These are phyloP conservation scores for Myxozyma melibiosi DNA, from an alignment of 805 yeast species.

Conservation along the genomic window DNA sequence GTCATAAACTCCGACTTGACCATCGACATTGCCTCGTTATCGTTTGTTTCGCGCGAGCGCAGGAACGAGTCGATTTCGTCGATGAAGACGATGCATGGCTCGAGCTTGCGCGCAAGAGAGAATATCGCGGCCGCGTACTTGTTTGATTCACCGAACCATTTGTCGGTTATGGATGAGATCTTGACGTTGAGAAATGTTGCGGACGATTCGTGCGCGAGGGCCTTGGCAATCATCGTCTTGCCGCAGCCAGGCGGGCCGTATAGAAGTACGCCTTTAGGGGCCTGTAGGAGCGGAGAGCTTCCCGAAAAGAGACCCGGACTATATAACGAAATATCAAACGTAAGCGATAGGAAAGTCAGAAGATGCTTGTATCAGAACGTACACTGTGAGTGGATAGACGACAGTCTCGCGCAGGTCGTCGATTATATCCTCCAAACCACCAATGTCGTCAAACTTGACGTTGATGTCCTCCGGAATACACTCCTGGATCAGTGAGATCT, in stretches of 20 bases:
- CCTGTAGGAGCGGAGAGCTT: slow-evolving; percentile 69
- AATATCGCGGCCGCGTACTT: slow-evolving; percentile 92
- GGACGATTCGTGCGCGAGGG: slow-evolving; percentile 86
- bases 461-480: slow-evolving; percentile 83
- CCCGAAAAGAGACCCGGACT: slow-evolving; percentile 72
- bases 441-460: slow-evolving; percentile 77
- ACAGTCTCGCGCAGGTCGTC: slow-evolving; percentile 88
- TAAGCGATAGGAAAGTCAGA: not conserved
- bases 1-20: slow-evolving; percentile 97
- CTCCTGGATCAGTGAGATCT: slow-evolving; percentile 70
- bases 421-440: slow-evolving; percentile 81
- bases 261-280: slow-evolving; percentile 91
- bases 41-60: slow-evolving; percentile 78
- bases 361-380: not conserved
- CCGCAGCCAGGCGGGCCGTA: slow-evolving; percentile 99
- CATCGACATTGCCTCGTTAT: slow-evolving; percentile 94
- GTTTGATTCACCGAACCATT: slow-evolving; percentile 96
- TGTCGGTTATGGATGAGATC: slow-evolving; percentile 93
- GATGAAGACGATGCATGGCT: slow-evolving; percentile 92
- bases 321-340: not conserved
- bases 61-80: slow-evolving; percentile 96
- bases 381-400: slow-evolving; percentile 71
- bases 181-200: slow-evolving; percentile 89
- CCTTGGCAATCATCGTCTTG: slow-evolving; percentile 95
- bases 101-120: slow-evolving; percentile 82